Conservation (phyloP, 1,139 yeast genomes). For the Hyphopichia burtonii region DNA sequence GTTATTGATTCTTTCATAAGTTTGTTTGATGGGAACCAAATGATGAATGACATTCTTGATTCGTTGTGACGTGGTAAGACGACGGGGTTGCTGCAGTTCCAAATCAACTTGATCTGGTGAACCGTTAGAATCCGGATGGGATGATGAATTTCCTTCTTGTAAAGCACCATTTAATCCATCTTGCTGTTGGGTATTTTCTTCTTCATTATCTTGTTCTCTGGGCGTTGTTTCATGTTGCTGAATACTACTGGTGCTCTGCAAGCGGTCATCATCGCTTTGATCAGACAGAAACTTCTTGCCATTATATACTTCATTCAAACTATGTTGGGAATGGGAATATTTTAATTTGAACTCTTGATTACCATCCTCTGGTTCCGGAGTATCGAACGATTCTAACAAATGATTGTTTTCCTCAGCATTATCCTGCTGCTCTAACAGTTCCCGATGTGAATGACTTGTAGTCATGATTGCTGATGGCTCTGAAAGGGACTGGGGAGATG, state of each 20-base stretch:
- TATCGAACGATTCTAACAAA: conserved; percentile 8
- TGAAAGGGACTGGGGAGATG: no score
- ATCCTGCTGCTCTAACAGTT: not conserved
- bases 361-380: conserved; percentile 6
- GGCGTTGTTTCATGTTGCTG: not conserved
- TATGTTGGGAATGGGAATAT: not conserved
- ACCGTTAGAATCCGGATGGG: not conserved
- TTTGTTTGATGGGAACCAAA: conserved; percentile 40
- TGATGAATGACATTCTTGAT: conserved; percentile 32
- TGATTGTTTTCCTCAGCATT: conserved; percentile 3
- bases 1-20: conserved; percentile 45
- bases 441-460: not conserved
- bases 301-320: not conserved
- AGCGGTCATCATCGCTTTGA: not conserved
- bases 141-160: conserved; percentile 10
- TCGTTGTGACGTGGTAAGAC: conserved; percentile 28
- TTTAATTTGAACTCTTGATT: conserved; percentile 1
- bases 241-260: not conserved
- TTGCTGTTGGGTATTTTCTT: no score
- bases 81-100: conserved; percentile 10
- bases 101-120: not conserved
- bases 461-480: no score
- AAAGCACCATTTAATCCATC: conserved; percentile 15
- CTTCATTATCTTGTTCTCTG: conserved; percentile 1
- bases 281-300: not conserved